Conservation (phyloP, 352 stramenopile genomes). For the Phytophthora quininea region DNA sequence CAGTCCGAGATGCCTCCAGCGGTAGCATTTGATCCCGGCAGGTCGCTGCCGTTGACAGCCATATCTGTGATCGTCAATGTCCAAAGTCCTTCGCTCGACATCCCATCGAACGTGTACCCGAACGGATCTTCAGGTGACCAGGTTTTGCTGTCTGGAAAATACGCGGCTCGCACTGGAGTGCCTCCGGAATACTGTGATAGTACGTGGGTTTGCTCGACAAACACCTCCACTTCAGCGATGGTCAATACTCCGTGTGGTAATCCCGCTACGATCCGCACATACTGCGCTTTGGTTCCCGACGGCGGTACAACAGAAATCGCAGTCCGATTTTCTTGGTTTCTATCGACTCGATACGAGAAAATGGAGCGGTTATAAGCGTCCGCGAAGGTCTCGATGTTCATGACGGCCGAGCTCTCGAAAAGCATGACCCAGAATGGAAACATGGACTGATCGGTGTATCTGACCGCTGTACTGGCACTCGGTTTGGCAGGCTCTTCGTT, state of each 20-base stretch:
- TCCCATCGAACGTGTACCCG: conserved; percentile 45
- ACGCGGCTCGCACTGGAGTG: conserved; percentile 53
- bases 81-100: conserved; percentile 64
- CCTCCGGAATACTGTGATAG: conserved; percentile 67
- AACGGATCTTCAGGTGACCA: conserved; percentile 81
- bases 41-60: conserved; percentile 12
- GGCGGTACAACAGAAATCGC: conserved; percentile 59
- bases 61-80: conserved; percentile 59
- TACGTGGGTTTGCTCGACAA: conserved; percentile 52
- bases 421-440: conserved; percentile 85
- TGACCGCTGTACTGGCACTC: conserved; percentile 11
- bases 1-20: conserved; percentile 77
- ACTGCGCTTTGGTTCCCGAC: conserved; percentile 51
- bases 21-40: conserved; percentile 26
- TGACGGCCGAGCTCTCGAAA: conserved; percentile 58
- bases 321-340: conserved; percentile 22
- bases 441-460: conserved; percentile 47
- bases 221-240: conserved; percentile 82
- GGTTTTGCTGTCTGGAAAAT: conserved; percentile 44
- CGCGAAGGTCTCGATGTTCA: conserved; percentile 66
- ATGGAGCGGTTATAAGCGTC: conserved; percentile 53
- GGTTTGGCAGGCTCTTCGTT: conserved; percentile 27
- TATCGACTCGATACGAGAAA: conserved; percentile 52
- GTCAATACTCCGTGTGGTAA: conserved; percentile 48
- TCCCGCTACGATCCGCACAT: conserved; percentile 65